Conservation (phyloP, 129 eudicot species). For the carrot (Daucus carota) region DNA sequence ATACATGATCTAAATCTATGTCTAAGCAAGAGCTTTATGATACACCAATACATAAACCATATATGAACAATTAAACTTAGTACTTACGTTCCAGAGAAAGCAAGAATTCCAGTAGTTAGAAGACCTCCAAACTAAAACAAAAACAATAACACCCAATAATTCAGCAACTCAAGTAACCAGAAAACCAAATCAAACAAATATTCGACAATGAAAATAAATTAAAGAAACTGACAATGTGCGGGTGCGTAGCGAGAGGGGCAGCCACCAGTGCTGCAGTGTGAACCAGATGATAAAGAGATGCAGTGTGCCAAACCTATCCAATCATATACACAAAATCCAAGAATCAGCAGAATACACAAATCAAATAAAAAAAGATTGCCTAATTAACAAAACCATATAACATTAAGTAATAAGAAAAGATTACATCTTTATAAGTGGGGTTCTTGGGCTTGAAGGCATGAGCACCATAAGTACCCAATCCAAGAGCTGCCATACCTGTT, state of each 20-base stretch:
- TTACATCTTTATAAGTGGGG: slow-evolving; percentile 71
- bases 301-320: slow-evolving; percentile 83
- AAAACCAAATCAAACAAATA: not conserved
- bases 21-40: not conserved
- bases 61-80: not conserved
- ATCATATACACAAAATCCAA: not conserved
- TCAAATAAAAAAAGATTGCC: not conserved
- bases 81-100: slow-evolving; percentile 88
- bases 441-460: slow-evolving; percentile 84
- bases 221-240: slow-evolving; percentile 50
- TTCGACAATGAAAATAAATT: not conserved
- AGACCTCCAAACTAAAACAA: slow-evolving; percentile 71
- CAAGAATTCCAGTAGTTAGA: slow-evolving; percentile 71
- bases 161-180: not conserved
- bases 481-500: slow-evolving; percentile 79
- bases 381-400: no score
- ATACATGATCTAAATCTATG: not conserved
- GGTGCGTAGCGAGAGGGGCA: slow-evolving; percentile 71
- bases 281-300: slow-evolving; percentile 80
- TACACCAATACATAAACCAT: not conserved
- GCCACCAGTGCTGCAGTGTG: slow-evolving; percentile 91
- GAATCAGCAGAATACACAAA: not conserved
- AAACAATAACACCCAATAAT: slow-evolving; percentile 2
- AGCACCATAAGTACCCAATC: slow-evolving; percentile 88
- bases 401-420: not conserved